Evolutionary conservation across 441 rosid genomes (phyloP).

Genomic region (Erysimum cheiri): DNA sequence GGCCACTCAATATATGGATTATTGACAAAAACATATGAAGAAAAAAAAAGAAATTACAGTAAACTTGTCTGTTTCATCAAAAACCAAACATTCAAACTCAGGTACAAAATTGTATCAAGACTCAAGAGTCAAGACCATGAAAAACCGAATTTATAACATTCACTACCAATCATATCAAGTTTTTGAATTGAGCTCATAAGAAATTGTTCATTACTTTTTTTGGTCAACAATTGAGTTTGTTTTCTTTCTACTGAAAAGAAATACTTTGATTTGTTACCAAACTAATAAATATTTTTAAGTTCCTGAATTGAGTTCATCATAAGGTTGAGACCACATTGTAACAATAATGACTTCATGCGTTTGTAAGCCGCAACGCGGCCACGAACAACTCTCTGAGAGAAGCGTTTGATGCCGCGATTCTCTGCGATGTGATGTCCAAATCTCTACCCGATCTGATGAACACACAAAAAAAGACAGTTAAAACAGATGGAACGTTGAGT

Average conservation of each 20-base stretch:
- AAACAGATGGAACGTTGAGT: background rate
- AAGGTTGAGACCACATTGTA: slow-evolving; percentile 11
- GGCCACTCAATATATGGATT: slow-evolving; percentile 17
- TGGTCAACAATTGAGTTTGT: background rate
- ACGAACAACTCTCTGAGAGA: slow-evolving; percentile 73
- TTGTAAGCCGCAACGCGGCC: slow-evolving; percentile 57
- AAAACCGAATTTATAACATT: background rate
- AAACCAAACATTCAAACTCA: background rate
- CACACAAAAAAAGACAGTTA: background rate
- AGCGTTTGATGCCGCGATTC: slow-evolving; percentile 90
- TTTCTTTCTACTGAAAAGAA: background rate
- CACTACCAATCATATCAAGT: background rate
- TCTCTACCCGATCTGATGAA: slow-evolving; percentile 82
- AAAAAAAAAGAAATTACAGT: background rate
- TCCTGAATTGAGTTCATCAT: slow-evolving; percentile 22
- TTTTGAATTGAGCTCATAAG: background rate
- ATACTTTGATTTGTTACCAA: background rate
- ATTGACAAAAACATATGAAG: too few species aligned
- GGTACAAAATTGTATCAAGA: background rate
- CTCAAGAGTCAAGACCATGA: too few species aligned
- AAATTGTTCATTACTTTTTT: background rate
- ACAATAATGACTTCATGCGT: slow-evolving; percentile 25
- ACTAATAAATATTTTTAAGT: slow-evolving; percentile 9
- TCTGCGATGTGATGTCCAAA: slow-evolving; percentile 75
- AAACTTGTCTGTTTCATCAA: background rate